Conservation (phyloP, 805 yeast species). For the Kodamaea kakaduensis region DNA sequence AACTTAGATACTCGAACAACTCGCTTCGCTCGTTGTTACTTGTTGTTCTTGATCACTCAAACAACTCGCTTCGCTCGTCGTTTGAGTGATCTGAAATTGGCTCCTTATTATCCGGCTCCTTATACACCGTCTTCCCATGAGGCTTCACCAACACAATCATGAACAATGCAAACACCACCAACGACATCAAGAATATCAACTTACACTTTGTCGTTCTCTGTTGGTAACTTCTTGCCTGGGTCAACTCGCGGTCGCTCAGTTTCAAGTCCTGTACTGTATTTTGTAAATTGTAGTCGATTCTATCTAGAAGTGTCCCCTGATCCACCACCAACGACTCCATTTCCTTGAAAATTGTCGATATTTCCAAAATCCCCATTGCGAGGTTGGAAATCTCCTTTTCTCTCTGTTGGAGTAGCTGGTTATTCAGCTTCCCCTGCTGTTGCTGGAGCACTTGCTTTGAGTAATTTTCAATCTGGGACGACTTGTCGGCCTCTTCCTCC, state of each 20-base stretch:
- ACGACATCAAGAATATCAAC: constrained; percentile 65
- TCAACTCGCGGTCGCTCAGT: constrained; percentile 72
- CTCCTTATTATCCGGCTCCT: constrained; percentile 15
- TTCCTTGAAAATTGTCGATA: constrained; percentile 88
- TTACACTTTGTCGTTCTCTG: constrained; percentile 89
- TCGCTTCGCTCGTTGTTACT: no score
- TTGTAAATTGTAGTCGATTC: constrained; percentile 88
- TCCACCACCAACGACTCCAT: constrained; percentile 89
- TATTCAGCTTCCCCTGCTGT: constrained; percentile 39
- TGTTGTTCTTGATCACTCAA: no score
- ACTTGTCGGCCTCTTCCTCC: constrained; percentile 21
- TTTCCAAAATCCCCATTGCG: constrained; percentile 92
- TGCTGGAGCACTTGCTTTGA: constrained; percentile 49
- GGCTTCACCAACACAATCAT: constrained; percentile 71
- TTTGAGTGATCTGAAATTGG: no score
- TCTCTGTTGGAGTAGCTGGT: constrained; percentile 53
- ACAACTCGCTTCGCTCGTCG: no score
- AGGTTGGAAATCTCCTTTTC: constrained; percentile 86
- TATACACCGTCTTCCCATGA: constrained; percentile 24
- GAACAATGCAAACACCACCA: constrained; percentile 68
- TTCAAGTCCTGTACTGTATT: constrained; percentile 74
- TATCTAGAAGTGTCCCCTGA: constrained; percentile 89
- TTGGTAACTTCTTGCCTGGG: constrained; percentile 75
- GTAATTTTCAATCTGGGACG: constrained; percentile 45
- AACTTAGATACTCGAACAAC: no score